These are phyloP conservation scores for Cyberlindnera mrakii DNA, from an alignment of 805 yeast species.

Conservation along the genomic window DNA sequence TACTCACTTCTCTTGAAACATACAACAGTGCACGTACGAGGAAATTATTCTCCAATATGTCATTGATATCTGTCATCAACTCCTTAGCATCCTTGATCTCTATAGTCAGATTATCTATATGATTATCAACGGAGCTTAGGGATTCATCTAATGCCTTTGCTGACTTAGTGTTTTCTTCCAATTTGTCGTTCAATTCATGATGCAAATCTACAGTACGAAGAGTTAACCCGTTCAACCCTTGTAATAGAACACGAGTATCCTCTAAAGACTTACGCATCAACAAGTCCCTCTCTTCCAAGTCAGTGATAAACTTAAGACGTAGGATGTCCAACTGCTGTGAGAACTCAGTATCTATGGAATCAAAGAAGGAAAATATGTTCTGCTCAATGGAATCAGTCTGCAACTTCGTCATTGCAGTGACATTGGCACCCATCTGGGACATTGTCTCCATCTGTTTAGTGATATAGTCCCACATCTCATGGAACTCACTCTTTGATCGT, in stretches of 20 bases:
- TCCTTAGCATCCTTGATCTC: conserved; percentile 8
- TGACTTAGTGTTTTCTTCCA: neutral
- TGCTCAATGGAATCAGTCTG: conserved; percentile 10
- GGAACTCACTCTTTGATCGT: conserved; percentile 6
- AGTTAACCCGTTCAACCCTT: neutral
- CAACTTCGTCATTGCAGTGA: conserved; percentile 8
- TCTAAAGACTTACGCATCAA: conserved; percentile 5
- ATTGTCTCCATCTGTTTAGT: conserved; percentile 11
- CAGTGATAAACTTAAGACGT: conserved; percentile 10
- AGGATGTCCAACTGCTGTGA: conserved; percentile 5
- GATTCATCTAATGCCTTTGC: conserved; percentile 5
- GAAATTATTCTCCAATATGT: conserved; percentile 9
- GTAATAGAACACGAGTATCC: neutral
- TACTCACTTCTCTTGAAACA: conserved; percentile 1
- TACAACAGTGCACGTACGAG: conserved; percentile 8
- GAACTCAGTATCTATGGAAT: conserved; percentile 5
- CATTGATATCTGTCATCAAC: conserved; percentile 5
- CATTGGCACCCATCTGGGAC: conserved; percentile 10
- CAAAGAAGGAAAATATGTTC: conserved; percentile 9
- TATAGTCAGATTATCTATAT: conserved; percentile 2
- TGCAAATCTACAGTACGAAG: conserved; percentile 1
- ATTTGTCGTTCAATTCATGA: neutral
- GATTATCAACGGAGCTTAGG: conserved; percentile 2
- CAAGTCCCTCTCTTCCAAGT: conserved; percentile 9
- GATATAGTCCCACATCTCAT: conserved; percentile 11